A percentile compares a stretch with the other conserved stretches of the same genome.
phyloP scores from a whole-genome alignment of 1,139 yeast genomes.

The Taphrina pruni region DNA sequence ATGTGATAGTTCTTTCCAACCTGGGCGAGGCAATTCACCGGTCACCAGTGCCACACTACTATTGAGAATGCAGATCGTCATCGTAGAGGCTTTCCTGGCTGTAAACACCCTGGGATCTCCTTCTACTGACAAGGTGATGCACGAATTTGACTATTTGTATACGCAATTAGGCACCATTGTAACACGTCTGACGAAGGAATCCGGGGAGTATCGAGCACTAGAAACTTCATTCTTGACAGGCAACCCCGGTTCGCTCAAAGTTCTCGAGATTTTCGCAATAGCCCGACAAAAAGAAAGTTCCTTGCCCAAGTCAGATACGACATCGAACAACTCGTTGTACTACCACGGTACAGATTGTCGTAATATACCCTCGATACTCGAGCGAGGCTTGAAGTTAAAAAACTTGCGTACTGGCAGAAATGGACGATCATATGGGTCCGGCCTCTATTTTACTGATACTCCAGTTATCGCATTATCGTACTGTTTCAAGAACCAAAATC shows the following conservation, averaged over 20 bases:
- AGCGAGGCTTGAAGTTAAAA: neutral
- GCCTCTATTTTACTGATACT: slow-evolving; percentile 9
- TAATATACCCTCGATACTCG: slow-evolving; percentile 3
- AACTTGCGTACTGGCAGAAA: neutral
- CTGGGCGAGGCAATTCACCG: neutral
- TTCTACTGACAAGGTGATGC: neutral
- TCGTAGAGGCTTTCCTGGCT: neutral
- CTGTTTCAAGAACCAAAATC: neutral
- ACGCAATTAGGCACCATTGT: neutral
- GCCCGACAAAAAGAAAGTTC: neutral
- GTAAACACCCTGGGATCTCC: neutral
- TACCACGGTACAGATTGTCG: slow-evolving; percentile 4
- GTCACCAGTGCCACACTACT: neutral
- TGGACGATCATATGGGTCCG: slow-evolving; percentile 1
- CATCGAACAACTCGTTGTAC: slow-evolving; percentile 7
- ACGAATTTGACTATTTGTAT: slow-evolving; percentile 5
- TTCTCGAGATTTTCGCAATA: slow-evolving; percentile 1
- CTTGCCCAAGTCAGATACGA: neutral
- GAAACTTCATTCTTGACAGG: neutral
- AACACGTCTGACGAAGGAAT: neutral
- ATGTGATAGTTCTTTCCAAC: neutral
- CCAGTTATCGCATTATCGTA: neutral
- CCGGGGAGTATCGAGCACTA: neutral
- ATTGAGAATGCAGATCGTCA: neutral
- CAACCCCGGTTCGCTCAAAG: neutral